These are phyloP conservation scores for Amanita molliuscula DNA, from an alignment of 768 basidiomycete genomes.

Conservation along the genomic window DNA sequence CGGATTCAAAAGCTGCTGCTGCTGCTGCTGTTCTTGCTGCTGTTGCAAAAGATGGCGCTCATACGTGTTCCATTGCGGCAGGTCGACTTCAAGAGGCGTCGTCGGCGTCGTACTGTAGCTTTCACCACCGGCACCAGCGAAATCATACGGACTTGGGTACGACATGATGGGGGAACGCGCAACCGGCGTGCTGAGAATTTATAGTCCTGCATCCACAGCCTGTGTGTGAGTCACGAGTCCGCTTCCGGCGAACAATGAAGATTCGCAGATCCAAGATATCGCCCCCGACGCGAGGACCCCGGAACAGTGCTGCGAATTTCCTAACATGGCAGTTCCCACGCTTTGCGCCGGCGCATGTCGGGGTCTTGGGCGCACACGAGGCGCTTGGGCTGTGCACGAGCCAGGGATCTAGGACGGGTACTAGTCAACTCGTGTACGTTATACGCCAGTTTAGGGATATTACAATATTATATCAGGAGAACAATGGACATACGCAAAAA, in stretches of 20 bases:
- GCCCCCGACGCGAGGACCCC: slow-evolving; percentile 3
- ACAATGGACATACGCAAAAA: slow-evolving; percentile 2
- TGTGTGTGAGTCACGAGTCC: slow-evolving; percentile 8
- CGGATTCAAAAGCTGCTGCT: slow-evolving; percentile 15
- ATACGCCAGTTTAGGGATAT: slow-evolving; percentile 1
- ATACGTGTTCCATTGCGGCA: slow-evolving; percentile 30
- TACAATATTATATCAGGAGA: slow-evolving; percentile 7
- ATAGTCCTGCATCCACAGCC: neutral
- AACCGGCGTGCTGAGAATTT: neutral
- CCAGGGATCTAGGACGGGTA: neutral
- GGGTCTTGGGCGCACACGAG: slow-evolving; percentile 2
- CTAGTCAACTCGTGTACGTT: slow-evolving; percentile 8
- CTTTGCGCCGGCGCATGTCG: neutral
- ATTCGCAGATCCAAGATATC: neutral
- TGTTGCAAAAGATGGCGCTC: slow-evolving; percentile 31
- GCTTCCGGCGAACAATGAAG: slow-evolving; percentile 25
- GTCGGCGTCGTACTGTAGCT: slow-evolving; percentile 24
- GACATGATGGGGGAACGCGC: slow-evolving; percentile 13
- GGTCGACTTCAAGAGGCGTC: slow-evolving; percentile 27
- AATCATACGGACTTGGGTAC: slow-evolving; percentile 22
- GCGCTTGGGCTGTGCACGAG: neutral
- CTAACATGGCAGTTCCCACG: slow-evolving; percentile 1
- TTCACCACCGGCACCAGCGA: slow-evolving; percentile 10
- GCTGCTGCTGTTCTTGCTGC: slow-evolving; percentile 26
- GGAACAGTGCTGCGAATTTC: neutral